Conservation (phyloP, 805 yeast genomes). For the Candida mattraensis region DNA sequence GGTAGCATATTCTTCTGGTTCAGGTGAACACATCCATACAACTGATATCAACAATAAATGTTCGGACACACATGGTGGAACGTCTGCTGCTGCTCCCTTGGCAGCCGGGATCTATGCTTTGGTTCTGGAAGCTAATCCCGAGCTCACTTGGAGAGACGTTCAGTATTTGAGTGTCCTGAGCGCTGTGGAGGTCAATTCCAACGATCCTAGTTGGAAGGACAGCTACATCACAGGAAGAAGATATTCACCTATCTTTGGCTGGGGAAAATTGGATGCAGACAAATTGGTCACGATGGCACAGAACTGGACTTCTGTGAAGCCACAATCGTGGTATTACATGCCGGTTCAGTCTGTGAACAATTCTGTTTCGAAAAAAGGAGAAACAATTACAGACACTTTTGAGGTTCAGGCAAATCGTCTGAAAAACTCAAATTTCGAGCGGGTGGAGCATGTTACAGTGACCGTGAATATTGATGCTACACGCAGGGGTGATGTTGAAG, state of each 20-base stretch:
- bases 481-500: slow-evolving; percentile 67
- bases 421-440: slow-evolving; percentile 57
- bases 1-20: slow-evolving; percentile 89
- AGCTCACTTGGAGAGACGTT: slow-evolving; percentile 92
- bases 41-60: slow-evolving; percentile 75
- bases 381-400: slow-evolving; percentile 37
- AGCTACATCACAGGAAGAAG: slow-evolving; percentile 61
- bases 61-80: slow-evolving; percentile 83
- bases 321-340: slow-evolving; percentile 78
- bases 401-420: slow-evolving; percentile 51
- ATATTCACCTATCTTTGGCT: slow-evolving; percentile 88
- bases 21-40: slow-evolving; percentile 85
- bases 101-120: slow-evolving; percentile 95
- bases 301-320: slow-evolving; percentile 78
- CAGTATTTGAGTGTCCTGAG: slow-evolving; percentile 79
- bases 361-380: slow-evolving; percentile 20
- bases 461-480: slow-evolving; percentile 67
- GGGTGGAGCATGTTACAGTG: slow-evolving; percentile 84
- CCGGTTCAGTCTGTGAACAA: slow-evolving; percentile 39
- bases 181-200: slow-evolving; percentile 64
- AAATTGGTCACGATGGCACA: slow-evolving; percentile 69
- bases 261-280: slow-evolving; percentile 87
- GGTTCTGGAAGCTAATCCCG: slow-evolving; percentile 79
- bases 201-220: slow-evolving; percentile 72
- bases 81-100: slow-evolving; percentile 98